These are phyloP conservation scores for Colletotrichum sp. DNA, from an alignment of 2,329 filamentous ascomycete species.

Conservation along the genomic window DNA sequence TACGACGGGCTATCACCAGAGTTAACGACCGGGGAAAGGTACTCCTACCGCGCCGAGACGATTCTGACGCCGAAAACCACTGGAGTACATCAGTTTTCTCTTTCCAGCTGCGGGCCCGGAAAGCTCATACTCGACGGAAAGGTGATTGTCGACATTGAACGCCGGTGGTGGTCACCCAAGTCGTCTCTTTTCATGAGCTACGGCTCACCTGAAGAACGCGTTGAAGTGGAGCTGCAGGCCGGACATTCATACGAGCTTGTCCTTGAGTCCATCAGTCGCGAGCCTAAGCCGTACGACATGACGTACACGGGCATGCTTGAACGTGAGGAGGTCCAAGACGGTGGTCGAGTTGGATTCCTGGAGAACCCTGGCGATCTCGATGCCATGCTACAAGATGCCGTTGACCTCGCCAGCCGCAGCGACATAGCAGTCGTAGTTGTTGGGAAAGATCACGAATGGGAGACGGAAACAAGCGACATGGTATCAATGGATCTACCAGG, in stretches of 20 bases:
- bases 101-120: neutral
- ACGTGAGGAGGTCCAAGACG: neutral
- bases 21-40: neutral
- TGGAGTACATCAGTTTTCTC: neutral
- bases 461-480: neutral
- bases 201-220: neutral
- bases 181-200: neutral
- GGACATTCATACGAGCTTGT: neutral
- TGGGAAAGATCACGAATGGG: neutral
- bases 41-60: neutral
- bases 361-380: neutral
- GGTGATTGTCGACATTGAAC: neutral
- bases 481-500: neutral
- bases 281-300: neutral
- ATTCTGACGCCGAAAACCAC: neutral
- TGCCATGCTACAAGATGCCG: neutral
- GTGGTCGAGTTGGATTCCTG: neutral
- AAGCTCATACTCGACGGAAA: neutral
- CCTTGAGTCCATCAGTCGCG: neutral
- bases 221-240: neutral
- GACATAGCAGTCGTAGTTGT: accelerated
- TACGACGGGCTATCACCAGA: neutral
- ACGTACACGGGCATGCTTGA: neutral
- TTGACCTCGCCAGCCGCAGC: neutral
- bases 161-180: neutral